Evolutionary conservation across 2,329 filamentous ascomycete species (phyloP).

Genomic region (Arachnomyces sp.): DNA sequence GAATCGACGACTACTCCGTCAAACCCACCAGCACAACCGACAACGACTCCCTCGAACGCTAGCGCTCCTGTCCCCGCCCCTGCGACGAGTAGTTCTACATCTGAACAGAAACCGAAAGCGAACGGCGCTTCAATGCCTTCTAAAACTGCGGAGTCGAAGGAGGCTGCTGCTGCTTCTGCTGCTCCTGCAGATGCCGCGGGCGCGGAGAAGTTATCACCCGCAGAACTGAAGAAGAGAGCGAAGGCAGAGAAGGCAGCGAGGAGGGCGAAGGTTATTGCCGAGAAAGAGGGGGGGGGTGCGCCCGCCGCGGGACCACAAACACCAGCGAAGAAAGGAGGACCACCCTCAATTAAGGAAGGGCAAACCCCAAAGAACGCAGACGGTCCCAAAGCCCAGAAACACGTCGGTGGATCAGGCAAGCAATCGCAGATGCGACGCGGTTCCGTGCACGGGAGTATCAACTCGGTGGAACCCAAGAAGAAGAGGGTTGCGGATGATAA

Average conservation of each 20-base stretch:
- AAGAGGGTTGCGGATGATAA: slow-evolving; percentile 47
- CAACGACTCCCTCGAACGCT: neutral
- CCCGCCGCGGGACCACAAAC: slow-evolving; percentile 18
- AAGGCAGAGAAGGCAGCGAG: slow-evolving; percentile 88
- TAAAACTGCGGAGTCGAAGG: neutral
- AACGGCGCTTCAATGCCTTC: neutral
- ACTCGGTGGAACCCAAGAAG: slow-evolving; percentile 38
- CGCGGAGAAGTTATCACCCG: slow-evolving; percentile 36
- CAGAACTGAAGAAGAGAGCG: slow-evolving; percentile 78
- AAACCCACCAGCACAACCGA: neutral
- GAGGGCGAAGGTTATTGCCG: slow-evolving; percentile 57
- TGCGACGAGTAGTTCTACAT: neutral
- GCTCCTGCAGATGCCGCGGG: slow-evolving; percentile 21
- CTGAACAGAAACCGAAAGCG: slow-evolving; percentile 2
- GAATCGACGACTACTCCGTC: neutral
- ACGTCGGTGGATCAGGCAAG: slow-evolving; percentile 7
- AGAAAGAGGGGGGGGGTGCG: slow-evolving; percentile 29
- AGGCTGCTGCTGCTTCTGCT: slow-evolving; percentile 13
- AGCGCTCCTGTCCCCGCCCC: neutral
- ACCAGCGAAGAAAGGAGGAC: slow-evolving; percentile 24
- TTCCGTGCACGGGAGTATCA: slow-evolving; percentile 28
- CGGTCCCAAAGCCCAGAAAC: slow-evolving; percentile 20
- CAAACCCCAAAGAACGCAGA: slow-evolving; percentile 19
- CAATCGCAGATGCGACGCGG: slow-evolving; percentile 25
- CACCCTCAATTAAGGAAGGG: slow-evolving; percentile 21